Percentiles rank a stretch among this genome's conserved stretches.
These are phyloP conservation scores for Didymellaceae sp. DNA, from an alignment of 2,329 filamentous ascomycete species.

Conservation along the genomic window DNA sequence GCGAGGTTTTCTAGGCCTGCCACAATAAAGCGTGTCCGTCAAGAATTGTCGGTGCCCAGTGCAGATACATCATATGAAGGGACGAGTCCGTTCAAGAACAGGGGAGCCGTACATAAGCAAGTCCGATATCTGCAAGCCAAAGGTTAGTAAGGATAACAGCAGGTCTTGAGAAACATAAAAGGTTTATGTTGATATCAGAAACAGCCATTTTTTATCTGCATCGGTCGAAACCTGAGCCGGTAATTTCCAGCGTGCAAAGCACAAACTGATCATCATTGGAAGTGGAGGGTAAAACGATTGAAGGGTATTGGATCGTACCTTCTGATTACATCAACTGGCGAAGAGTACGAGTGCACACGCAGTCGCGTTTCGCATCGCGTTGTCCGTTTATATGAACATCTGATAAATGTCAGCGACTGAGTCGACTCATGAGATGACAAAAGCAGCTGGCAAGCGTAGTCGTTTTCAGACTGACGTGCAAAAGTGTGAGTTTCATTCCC, in stretches of 20 bases:
- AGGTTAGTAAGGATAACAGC: constrained; percentile 23
- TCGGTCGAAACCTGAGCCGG: constrained; percentile 51
- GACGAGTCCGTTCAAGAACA: constrained; percentile 11
- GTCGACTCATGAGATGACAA: neutral
- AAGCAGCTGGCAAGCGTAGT: constrained; percentile 12
- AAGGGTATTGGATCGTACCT: neutral
- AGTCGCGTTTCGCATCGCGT: too few species aligned
- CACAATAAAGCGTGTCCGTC: constrained; percentile 88
- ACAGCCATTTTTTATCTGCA: constrained; percentile 52
- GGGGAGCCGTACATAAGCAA: constrained; percentile 30
- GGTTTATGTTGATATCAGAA: constrained; percentile 42
- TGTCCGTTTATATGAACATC: too few species aligned
- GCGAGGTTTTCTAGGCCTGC: constrained; percentile 99
- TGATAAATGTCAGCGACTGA: constrained; percentile 25
- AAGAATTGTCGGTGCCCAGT: constrained; percentile 93
- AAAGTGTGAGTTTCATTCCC: constrained; percentile 52
- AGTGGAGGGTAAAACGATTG: neutral
- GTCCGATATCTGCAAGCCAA: neutral
- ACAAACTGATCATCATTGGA: constrained; percentile 50
- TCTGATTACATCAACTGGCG: too few species aligned
- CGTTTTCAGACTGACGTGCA: constrained; percentile 54
- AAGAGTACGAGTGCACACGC: too few species aligned
- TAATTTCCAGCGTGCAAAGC: constrained; percentile 55
- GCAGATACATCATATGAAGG: constrained; percentile 78
- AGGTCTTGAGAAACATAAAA: neutral